Percentiles rank a stretch among this genome's conserved stretches.
Conservation (phyloP, 2,329 filamentous ascomycete genomes). For the Zasmidium cellare region DNA sequence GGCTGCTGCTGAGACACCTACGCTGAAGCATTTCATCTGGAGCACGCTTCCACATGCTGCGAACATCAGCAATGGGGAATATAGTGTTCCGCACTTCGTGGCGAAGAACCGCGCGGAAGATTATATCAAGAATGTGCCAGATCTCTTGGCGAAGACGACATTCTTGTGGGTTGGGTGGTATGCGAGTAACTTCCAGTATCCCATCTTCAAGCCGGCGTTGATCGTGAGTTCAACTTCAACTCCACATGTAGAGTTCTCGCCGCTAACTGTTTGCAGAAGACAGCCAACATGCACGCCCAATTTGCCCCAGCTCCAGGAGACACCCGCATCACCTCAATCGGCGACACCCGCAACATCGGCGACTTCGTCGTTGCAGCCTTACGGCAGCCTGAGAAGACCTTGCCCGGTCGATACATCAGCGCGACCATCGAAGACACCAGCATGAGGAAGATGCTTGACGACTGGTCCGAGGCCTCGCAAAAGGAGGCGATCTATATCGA, state of each 20-base stretch:
- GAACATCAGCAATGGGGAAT: conserved; percentile 41
- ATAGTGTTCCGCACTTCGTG: background rate
- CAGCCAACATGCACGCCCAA: background rate
- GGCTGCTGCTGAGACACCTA: conserved; percentile 42
- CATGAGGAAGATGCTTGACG: background rate
- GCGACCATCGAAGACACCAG: background rate
- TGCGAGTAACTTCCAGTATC: background rate
- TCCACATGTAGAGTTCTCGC: background rate
- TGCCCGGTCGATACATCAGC: background rate
- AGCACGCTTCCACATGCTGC: conserved; percentile 37
- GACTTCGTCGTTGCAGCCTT: background rate
- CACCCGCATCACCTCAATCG: background rate
- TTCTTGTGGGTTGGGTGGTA: background rate
- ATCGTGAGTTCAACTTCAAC: background rate
- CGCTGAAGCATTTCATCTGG: conserved; percentile 41
- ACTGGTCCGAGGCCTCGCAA: background rate
- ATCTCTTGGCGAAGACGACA: background rate
- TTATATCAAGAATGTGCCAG: background rate
- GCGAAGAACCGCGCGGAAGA: background rate
- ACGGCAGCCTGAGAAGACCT: background rate
- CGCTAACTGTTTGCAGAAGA: background rate
- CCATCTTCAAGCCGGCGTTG: background rate
- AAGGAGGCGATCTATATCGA: background rate
- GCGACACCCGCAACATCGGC: background rate
- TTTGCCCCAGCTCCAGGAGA: background rate